phyloP scores from a whole-genome alignment of 345 rosid genomes.

The Anastatica hierochuntica region DNA sequence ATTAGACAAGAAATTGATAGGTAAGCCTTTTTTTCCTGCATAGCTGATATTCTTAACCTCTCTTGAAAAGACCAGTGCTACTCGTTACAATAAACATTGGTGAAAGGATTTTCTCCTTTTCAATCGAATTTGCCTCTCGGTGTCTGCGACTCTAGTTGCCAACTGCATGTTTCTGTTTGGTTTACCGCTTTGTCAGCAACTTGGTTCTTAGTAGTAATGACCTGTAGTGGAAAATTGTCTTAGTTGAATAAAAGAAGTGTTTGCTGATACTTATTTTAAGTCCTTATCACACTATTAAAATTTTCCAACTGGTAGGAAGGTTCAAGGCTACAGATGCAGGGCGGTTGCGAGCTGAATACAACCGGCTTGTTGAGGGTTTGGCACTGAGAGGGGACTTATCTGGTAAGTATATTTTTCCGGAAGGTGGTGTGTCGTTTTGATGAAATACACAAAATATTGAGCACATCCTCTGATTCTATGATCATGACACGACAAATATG shows the following conservation, averaged over 20 bases:
- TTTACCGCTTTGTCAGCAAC: neutral
- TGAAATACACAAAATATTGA: too few relatives aligned
- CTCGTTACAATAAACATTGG: neutral
- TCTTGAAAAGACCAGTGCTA: too few relatives aligned
- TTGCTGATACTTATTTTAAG: slow-evolving; percentile 16
- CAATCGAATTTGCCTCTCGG: neutral
- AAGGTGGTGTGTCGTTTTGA: slow-evolving; percentile 2
- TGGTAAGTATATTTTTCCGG: slow-evolving; percentile 35
- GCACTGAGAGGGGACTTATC: slow-evolving; percentile 80
- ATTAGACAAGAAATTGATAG: slow-evolving; percentile 78
- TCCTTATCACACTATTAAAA: slow-evolving; percentile 29
- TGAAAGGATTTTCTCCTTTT: neutral
- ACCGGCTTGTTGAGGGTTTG: slow-evolving; percentile 87
- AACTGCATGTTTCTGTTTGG: too few relatives aligned
- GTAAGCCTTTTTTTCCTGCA: slow-evolving; percentile 29
- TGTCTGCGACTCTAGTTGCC: neutral
- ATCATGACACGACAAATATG: slow-evolving; percentile 4
- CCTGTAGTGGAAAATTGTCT: neutral
- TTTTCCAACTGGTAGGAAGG: slow-evolving; percentile 87
- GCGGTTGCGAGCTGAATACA: slow-evolving; percentile 88
- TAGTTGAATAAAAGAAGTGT: slow-evolving; percentile 3
- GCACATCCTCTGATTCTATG: neutral
- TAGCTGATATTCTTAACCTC: neutral
- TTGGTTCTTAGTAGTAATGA: neutral
- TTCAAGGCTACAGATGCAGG: slow-evolving; percentile 95